Conservation (phyloP, 2,329 filamentous ascomycete species). For the Verticillium tricorpus region DNA sequence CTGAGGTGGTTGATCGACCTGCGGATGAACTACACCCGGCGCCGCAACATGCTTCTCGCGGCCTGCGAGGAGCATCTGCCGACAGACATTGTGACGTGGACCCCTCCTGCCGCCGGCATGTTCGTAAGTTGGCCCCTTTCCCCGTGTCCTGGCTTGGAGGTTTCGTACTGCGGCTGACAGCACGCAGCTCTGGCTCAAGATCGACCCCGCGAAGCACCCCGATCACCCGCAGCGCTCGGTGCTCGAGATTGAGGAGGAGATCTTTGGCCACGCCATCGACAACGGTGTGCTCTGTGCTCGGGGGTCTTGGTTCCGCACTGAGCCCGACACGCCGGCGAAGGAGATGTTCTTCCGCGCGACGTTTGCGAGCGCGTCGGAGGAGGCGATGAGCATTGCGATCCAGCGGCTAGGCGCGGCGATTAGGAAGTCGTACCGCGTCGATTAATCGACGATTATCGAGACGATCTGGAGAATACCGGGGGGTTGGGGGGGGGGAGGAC, state of each 20-base stretch:
- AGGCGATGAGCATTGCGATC: slow-evolving; percentile 69
- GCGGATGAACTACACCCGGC: slow-evolving; percentile 72
- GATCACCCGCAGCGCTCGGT: slow-evolving; percentile 47
- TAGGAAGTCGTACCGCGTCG: slow-evolving; percentile 46
- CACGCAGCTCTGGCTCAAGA: slow-evolving; percentile 63
- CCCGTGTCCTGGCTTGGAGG: background rate
- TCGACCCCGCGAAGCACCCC: slow-evolving; percentile 65
- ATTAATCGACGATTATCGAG: slow-evolving; percentile 10
- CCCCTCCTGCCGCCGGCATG: slow-evolving; percentile 82
- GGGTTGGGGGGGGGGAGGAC: too few species aligned
- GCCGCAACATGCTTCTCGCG: slow-evolving; percentile 70
- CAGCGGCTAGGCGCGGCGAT: slow-evolving; percentile 72
- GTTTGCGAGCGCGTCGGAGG: slow-evolving; percentile 73
- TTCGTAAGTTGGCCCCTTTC: slow-evolving; percentile 63
- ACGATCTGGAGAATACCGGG: too few species aligned
- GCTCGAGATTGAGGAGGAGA: slow-evolving; percentile 73
- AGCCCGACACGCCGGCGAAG: slow-evolving; percentile 52
- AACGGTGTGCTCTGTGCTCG: slow-evolving; percentile 76
- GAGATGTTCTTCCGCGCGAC: slow-evolving; percentile 87
- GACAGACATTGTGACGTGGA: slow-evolving; percentile 71
- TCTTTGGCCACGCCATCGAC: slow-evolving; percentile 73
- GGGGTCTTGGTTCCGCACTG: slow-evolving; percentile 88
- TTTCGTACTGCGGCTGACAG: background rate
- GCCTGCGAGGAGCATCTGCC: slow-evolving; percentile 80
- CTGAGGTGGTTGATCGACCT: slow-evolving; percentile 84